Percentiles rank a stretch among this genome's conserved stretches.
Evolutionary conservation across 164 flowering plant species (phyloP).

Genomic region (Tinospora cordifolia): DNA sequence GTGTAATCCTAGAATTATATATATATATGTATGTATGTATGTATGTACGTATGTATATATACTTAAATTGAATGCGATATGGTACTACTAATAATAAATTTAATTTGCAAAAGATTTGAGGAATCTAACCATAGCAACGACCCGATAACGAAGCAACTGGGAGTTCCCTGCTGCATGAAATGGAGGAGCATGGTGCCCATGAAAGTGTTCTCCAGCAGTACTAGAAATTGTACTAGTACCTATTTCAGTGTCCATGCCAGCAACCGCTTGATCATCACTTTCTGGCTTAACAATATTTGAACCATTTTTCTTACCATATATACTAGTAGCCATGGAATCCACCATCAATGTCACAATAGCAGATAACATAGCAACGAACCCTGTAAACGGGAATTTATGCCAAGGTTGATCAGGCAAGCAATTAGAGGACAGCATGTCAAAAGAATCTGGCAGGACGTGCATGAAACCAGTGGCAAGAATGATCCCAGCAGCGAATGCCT

Average conservation of each 20-base stretch:
- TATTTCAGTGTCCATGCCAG: not conserved
- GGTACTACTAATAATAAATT: too few relatives aligned
- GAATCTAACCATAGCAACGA: conserved; percentile 25
- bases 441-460: conserved; percentile 31
- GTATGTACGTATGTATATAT: too few relatives aligned
- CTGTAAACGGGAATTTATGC: conserved; percentile 30
- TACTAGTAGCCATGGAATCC: conserved; percentile 28
- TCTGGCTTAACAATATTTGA: conserved; percentile 9
- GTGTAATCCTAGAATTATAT: too few relatives aligned
- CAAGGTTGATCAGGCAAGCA: conserved; percentile 28
- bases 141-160: conserved; percentile 25
- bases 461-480: conserved; percentile 29
- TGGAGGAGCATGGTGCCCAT: conserved; percentile 11
- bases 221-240: not conserved
- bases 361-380: conserved; percentile 27
- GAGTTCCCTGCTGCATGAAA: not conserved
- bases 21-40: too few relatives aligned
- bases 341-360: conserved; percentile 27
- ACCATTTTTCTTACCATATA: conserved; percentile 12
- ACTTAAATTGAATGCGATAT: too few relatives aligned
- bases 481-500: conserved; percentile 28
- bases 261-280: not conserved
- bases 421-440: conserved; percentile 19
- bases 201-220: conserved; percentile 8
- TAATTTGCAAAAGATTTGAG: not conserved